phyloP scores from a whole-genome alignment of 768 basidiomycete species.

The Mycena capillaripes region DNA sequence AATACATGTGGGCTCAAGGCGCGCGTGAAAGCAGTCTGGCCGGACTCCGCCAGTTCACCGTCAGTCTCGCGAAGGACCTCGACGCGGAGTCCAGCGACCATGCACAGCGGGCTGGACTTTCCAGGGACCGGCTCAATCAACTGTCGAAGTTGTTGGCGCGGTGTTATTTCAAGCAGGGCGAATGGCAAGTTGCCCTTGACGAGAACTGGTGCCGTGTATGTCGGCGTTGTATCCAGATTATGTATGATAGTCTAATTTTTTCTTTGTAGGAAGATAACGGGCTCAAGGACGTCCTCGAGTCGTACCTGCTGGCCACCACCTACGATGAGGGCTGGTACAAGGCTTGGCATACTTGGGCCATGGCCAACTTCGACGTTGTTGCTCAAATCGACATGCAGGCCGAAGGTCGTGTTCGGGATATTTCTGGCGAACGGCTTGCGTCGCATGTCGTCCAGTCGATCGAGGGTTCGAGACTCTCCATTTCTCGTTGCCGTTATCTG shows the following conservation, averaged over 20 bases:
- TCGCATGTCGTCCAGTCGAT: constrained; percentile 93
- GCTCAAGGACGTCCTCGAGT: constrained; percentile 86
- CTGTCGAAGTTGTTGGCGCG: constrained; percentile 89
- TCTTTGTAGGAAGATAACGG: constrained; percentile 59
- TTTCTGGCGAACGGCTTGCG: constrained; percentile 76
- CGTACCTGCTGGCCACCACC: constrained; percentile 89
- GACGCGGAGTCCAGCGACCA: constrained; percentile 70
- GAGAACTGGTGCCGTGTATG: constrained; percentile 85
- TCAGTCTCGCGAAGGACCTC: constrained; percentile 82
- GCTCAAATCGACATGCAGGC: constrained; percentile 80
- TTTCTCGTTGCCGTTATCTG: constrained; percentile 41
- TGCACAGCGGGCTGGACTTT: constrained; percentile 65
- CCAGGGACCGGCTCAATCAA: constrained; percentile 73
- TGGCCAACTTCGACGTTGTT: constrained; percentile 96
- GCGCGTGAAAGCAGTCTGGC: constrained; percentile 82
- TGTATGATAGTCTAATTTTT: constrained; percentile 20
- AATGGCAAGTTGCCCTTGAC: constrained; percentile 91
- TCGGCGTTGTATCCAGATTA: constrained; percentile 12
- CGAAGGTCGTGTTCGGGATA: constrained; percentile 66
- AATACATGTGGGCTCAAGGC: constrained; percentile 95
- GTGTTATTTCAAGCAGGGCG: constrained; percentile 96
- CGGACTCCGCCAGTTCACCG: constrained; percentile 87
- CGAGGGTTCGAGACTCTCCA: constrained; percentile 61
- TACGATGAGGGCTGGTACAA: constrained; percentile 97
- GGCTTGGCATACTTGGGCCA: constrained; percentile 99